Percentiles rank a stretch among this genome's conserved stretches.
These are phyloP conservation scores for Leccinum variicolor DNA, from an alignment of 768 basidiomycete genomes.

Conservation along the genomic window DNA sequence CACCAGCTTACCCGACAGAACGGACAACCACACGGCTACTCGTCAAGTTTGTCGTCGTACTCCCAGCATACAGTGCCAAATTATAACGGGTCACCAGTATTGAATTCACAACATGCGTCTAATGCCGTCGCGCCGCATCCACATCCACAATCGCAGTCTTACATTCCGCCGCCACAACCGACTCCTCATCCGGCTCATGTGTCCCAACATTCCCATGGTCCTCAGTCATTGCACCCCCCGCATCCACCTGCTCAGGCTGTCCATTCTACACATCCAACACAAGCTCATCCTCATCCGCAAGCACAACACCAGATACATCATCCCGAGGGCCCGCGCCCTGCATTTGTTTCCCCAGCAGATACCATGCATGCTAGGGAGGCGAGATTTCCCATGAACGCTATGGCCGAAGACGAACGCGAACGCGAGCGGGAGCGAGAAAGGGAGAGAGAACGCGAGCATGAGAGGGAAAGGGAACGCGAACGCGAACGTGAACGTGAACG, in stretches of 20 bases:
- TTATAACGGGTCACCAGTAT: conserved; percentile 15
- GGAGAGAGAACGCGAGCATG: neutral
- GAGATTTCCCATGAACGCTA: conserved; percentile 8
- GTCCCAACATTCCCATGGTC: conserved; percentile 15
- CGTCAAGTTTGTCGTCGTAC: conserved; percentile 17
- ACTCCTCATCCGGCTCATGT: conserved; percentile 8
- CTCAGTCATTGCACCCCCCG: conserved; percentile 12
- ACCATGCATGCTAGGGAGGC: conserved; percentile 27
- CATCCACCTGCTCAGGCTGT: conserved; percentile 16
- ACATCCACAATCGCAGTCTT: conserved; percentile 31
- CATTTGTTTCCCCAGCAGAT: conserved; percentile 28
- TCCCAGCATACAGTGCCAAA: conserved; percentile 11
- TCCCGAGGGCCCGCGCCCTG: conserved; percentile 19
- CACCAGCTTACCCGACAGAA: conserved; percentile 20
- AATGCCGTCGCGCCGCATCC: conserved; percentile 6
- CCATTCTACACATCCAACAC: conserved; percentile 23
- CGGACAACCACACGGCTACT: conserved; percentile 16
- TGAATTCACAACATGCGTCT: conserved; percentile 17
- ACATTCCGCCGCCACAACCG: conserved; percentile 9
- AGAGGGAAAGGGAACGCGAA: conserved; percentile 20
- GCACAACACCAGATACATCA: conserved; percentile 26
- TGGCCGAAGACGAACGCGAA: conserved; percentile 20
- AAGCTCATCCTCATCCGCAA: conserved; percentile 27
- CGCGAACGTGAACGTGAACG: conserved; percentile 20
- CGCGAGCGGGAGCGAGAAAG: conserved; percentile 14